Evolutionary conservation across 2,329 filamentous ascomycete species (phyloP).

Genomic region (Pseudogymnoascus pannorum): DNA sequence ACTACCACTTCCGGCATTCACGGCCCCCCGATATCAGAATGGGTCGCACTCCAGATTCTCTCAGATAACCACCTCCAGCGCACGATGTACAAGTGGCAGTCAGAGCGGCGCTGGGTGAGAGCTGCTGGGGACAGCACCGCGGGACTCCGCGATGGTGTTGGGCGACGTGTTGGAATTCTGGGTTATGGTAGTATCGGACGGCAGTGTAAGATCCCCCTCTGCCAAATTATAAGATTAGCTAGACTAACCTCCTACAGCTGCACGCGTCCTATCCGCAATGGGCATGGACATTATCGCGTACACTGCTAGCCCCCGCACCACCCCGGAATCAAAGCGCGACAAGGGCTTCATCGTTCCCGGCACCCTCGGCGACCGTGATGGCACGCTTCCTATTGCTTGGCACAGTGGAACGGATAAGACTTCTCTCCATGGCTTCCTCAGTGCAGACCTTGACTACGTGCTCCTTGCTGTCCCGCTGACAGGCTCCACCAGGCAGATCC

Average conservation of each 20-base stretch:
- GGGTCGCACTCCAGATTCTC: conserved; percentile 56
- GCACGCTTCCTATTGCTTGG: conserved; percentile 31
- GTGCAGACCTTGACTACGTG: conserved; percentile 31
- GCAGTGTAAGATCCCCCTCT: conserved; percentile 31
- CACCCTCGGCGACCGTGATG: conserved; percentile 40
- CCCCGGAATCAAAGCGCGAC: conserved; percentile 49
- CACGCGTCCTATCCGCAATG: conserved; percentile 44
- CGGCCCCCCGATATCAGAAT: conserved; percentile 57
- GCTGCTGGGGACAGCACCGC: conserved; percentile 13
- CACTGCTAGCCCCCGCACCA: conserved; percentile 52
- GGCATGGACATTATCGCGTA: conserved; percentile 60
- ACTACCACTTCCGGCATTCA: conserved; percentile 32
- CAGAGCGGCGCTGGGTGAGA: conserved; percentile 44
- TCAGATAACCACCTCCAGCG: conserved; percentile 49
- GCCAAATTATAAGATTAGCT: not conserved
- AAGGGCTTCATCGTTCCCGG: conserved; percentile 56
- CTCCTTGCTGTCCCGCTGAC: conserved; percentile 33
- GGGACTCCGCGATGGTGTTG: conserved; percentile 45
- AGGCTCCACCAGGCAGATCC: conserved; percentile 28
- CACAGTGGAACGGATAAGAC: conserved; percentile 29
- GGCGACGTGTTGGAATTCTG: conserved; percentile 46
- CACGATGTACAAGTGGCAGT: conserved; percentile 49
- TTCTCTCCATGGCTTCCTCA: conserved; percentile 30
- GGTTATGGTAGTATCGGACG: conserved; percentile 35
- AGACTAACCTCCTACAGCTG: conserved; percentile 33